These are phyloP conservation scores for Psilocybe sp. DNA, from an alignment of 768 basidiomycete species.

Conservation along the genomic window DNA sequence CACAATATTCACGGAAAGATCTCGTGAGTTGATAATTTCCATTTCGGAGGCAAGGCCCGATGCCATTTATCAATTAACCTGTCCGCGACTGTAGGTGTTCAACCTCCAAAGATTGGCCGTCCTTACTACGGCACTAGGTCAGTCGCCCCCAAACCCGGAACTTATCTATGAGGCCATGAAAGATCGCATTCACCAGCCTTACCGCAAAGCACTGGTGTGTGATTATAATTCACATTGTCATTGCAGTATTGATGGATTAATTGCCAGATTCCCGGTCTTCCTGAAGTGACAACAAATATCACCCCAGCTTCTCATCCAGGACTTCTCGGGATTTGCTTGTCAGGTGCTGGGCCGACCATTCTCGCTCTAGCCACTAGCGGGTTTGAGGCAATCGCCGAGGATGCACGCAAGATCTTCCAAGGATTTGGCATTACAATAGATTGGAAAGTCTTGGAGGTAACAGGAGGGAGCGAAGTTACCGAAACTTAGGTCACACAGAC, in stretches of 20 bases:
- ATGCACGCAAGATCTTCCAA: constrained; percentile 73
- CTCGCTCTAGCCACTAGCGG: constrained; percentile 87
- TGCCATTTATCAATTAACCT: background rate
- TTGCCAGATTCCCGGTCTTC: constrained; percentile 90
- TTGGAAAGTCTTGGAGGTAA: constrained; percentile 82
- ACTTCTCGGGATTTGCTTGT: constrained; percentile 95
- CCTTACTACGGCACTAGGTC: constrained; percentile 88
- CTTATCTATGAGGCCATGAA: constrained; percentile 99
- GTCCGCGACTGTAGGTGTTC: constrained; percentile 66
- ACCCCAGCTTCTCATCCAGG: constrained; percentile 91
- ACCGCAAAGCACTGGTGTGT: constrained; percentile 80
- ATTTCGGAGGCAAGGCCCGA: background rate
- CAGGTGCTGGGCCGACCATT: constrained; percentile 97
- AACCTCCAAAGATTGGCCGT: constrained; percentile 96
- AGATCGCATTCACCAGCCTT: constrained; percentile 96
- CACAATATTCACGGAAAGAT: constrained; percentile 83
- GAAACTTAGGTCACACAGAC: constrained; percentile 9
- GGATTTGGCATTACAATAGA: constrained; percentile 76
- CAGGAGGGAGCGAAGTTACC: constrained; percentile 37
- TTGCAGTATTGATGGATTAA: background rate
- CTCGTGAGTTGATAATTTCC: constrained; percentile 57
- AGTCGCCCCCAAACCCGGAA: constrained; percentile 88
- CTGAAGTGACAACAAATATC: constrained; percentile 85
- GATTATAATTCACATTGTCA: background rate
- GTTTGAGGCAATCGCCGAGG: constrained; percentile 83